Conservation (phyloP, 2,329 filamentous ascomycete genomes). For the Fusarium sulawesiense region DNA sequence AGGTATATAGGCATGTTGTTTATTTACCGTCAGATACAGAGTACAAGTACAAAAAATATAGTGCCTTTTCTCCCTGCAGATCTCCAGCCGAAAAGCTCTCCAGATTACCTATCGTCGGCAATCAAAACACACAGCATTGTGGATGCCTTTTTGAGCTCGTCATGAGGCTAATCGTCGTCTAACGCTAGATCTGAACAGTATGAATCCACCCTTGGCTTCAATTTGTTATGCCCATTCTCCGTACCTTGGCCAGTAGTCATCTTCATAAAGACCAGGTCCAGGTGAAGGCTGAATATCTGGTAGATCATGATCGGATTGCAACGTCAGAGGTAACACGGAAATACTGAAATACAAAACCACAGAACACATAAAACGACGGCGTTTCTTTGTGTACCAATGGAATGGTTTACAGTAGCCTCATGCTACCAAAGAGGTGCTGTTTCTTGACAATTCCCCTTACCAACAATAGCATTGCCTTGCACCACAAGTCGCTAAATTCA, state of each 20-base stretch:
- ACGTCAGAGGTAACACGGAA: background rate
- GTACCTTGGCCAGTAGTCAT: background rate
- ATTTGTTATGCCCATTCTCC: background rate
- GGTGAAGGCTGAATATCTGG: background rate
- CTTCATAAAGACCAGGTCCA: background rate
- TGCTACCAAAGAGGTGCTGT: background rate
- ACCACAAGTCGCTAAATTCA: background rate
- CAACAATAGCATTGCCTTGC: background rate
- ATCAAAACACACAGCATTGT: conserved; percentile 24
- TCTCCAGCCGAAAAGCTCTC: conserved; percentile 13
- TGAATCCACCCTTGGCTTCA: conserved; percentile 18
- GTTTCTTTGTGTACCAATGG: background rate
- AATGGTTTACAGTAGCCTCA: background rate
- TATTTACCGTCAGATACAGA: background rate
- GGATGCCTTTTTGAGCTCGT: conserved; percentile 13
- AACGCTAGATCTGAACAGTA: conserved; percentile 5
- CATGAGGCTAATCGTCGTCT: conserved; percentile 7
- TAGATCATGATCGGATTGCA: background rate
- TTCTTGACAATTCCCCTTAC: background rate
- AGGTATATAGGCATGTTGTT: background rate
- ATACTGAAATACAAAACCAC: background rate
- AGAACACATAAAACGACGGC: background rate
- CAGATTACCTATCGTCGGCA: conserved; percentile 7
- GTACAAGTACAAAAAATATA: background rate
- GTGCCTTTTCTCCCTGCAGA: conserved; percentile 15